Evolutionary conservation across 2,329 filamentous ascomycete genomes (phyloP).

Genomic region (Fusarium armeniacum): DNA sequence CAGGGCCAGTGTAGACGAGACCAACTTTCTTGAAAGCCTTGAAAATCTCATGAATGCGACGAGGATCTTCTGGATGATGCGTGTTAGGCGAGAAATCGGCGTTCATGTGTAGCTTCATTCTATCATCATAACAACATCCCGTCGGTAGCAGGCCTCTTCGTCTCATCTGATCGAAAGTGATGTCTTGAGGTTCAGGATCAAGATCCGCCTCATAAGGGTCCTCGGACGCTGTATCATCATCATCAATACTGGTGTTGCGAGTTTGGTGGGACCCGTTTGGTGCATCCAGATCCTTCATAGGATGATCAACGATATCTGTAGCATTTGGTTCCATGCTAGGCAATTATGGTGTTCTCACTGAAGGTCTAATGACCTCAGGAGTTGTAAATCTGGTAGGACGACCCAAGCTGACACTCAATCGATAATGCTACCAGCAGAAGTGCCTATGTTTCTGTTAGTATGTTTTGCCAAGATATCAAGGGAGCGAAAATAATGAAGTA

Average conservation of each 20-base stretch:
- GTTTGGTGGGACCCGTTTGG: conserved; percentile 46
- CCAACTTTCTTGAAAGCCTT: conserved; percentile 86
- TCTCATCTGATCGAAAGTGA: conserved; percentile 57
- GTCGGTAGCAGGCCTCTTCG: conserved; percentile 72
- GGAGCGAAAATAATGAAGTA: neutral
- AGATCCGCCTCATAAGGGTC: conserved; percentile 56
- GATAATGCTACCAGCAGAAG: neutral
- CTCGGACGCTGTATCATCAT: conserved; percentile 54
- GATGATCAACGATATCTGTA: conserved; percentile 62
- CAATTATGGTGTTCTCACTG: conserved; percentile 26
- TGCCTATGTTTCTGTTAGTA: conserved; percentile 24
- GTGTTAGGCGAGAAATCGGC: conserved; percentile 79
- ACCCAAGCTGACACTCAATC: conserved; percentile 8
- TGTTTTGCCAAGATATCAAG: neutral
- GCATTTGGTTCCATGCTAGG: conserved; percentile 43
- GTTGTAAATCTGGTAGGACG: conserved; percentile 18
- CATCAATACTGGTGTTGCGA: conserved; percentile 47
- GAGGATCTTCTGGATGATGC: conserved; percentile 93
- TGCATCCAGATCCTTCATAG: conserved; percentile 58
- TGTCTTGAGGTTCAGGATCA: conserved; percentile 55
- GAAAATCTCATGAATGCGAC: conserved; percentile 93
- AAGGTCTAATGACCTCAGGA: conserved; percentile 41
- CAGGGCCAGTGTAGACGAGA: conserved; percentile 75
- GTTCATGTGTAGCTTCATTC: conserved; percentile 97
- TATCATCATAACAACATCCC: conserved; percentile 89